Evolutionary conservation across 1,284 basidiomycete genomes (phyloP).

Genomic region (Grifola frondosa): DNA sequence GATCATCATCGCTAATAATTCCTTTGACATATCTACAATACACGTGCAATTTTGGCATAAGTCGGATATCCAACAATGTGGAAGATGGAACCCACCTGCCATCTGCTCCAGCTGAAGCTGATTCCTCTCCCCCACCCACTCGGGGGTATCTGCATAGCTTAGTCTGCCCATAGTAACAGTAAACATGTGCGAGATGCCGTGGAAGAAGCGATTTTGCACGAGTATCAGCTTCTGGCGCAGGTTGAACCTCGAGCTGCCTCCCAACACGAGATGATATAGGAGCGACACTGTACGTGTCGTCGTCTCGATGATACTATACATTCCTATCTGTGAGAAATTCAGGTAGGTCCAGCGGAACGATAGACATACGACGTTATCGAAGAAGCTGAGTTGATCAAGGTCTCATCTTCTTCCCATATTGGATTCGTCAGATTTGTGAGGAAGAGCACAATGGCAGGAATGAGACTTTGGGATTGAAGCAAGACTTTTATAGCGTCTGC

Average conservation of each 20-base stretch:
- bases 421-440: conserved; percentile 50
- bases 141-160: conserved; percentile 67
- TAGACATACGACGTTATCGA: conserved; percentile 39
- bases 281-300: conserved; percentile 54
- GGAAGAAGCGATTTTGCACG: conserved; percentile 53
- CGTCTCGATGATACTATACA: conserved; percentile 46
- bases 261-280: conserved; percentile 59
- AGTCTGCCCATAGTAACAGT: conserved; percentile 74
- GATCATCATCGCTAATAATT: conserved; percentile 26
- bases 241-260: conserved; percentile 43
- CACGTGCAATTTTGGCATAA: background rate
- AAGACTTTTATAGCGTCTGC: conserved; percentile 50
- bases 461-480: conserved; percentile 49
- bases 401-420: conserved; percentile 66
- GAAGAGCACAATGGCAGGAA: conserved; percentile 61
- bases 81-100: conserved; percentile 42
- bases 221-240: conserved; percentile 56
- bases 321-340: background rate
- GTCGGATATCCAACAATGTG: too few species aligned
- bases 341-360: background rate
- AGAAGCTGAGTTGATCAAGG: conserved; percentile 39
- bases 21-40: conserved; percentile 23
- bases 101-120: conserved; percentile 47
- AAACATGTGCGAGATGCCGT: conserved; percentile 74
- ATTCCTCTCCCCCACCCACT: conserved; percentile 51